Evolutionary conservation across 208 protist genomes (phyloP), one percentile per base, ranked within the genome.

Genomic region (Trypanosomatidae sp.): DNA sequence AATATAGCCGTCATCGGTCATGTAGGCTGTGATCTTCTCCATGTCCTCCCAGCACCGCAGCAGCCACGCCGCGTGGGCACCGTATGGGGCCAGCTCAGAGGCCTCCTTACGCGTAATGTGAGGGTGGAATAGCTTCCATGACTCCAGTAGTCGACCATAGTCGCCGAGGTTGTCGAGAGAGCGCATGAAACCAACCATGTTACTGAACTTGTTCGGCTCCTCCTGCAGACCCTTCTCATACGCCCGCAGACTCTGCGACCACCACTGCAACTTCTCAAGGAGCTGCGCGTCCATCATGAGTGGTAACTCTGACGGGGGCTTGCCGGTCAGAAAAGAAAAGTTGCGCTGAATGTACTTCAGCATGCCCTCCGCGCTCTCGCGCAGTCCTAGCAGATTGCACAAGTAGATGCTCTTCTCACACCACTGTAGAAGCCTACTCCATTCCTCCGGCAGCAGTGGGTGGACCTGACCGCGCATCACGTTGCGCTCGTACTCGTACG

Each of bases 341-440:
- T 98, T 93, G 62, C 89, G 76, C 81, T 98, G 87, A 49, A 99
- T 98, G 76, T 98, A 99, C 68, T 93, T 92, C 12, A 99, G 88
- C 41, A 99, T 94, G 66, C 98, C 98, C 77, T 96, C 90, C 0
- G 99, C 99, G 52, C 99, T 99, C 80, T 99, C 98, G 10, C 98
- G 93, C 76, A 99, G 98, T 49, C 99, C 97, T 22, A 99, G 87
- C 68, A 99, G 87, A 85, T 99, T 99, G 81, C 98, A 99, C 53
- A 99, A 95, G 75, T 96, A 96, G 77, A 99, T 99, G 76, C 85
- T 89, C 79, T 95, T 95, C 75, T 97, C 92, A 72, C 89, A 95
- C 59, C 91, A 81, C 58, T 91, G 79, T 67, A 96, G 50, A 70
- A 96, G 81, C 46, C 73, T 78, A 30, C 70, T 66, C 89, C 91